Base-by-base conservation (phyloP, 2,329 filamentous ascomycete species). In the Akanthomyces muscarius region DNA sequence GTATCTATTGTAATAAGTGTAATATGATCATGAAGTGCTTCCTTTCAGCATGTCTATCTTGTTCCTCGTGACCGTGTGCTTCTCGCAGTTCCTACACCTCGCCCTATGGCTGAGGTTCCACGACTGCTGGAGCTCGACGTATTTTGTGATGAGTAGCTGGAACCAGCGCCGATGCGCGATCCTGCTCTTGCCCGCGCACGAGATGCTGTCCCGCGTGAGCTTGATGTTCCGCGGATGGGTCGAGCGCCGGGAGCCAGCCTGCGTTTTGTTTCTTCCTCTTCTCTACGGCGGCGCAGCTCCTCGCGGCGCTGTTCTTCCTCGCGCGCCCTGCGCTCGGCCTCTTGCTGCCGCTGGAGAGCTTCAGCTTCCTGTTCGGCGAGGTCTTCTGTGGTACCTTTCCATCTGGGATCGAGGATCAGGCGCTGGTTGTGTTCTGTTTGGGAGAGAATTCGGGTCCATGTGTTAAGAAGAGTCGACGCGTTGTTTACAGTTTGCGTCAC, bases 391-490 rank as follows among this genome's bases (percentile, higher is more conserved):
- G 93, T 90, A 63, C 95, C 95, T 72, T 94, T 89, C 92, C 94
- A 99, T 64, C 86, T 82, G 2, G 92, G 90, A 71, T 97, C 90
- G 52, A 98, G 82, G 51, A 99, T 89, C 57, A 99, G 81, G 28
- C 95, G 88, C 75, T 98, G 93, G 73, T 96, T 98, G 77, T 99
- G 95, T 76, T 99, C 95, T 5, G 95, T 97, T 76, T 99, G 95
- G 7, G 92, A 95, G 14, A 99, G 85, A 68, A 99, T 97, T 59
- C 92, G 88, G 10, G 92, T 96, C 94, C 94, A 99, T 18, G 93
- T 96, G 70, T 96, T 92, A 38, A 99, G 86, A 16, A 99, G 84
- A 1, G 90, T 90, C 16, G 93, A 96, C 4, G 95, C 92, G 62
- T 93, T 94, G 68, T 85, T 84, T 48, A 98, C 92, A 3, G 95